phyloP scores from a whole-genome alignment of 495 filamentous ascomycete species.

The Chlorociboria aeruginascens region DNA sequence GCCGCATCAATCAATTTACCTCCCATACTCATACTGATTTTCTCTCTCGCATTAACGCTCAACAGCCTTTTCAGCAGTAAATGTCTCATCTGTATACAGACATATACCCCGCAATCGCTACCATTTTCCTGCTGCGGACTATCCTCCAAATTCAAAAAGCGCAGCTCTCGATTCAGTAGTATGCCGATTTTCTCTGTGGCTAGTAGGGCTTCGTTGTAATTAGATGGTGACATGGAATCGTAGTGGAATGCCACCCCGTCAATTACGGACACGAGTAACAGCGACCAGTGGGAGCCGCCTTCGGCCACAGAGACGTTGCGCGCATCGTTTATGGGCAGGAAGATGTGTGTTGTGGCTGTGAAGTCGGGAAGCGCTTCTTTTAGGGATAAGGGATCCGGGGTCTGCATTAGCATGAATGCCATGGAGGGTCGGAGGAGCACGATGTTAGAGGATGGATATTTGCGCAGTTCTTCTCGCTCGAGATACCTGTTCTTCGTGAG shows the following conservation, averaged over 20 bases:
- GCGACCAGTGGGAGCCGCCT: constrained; percentile 89
- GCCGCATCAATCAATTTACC: constrained; percentile 66
- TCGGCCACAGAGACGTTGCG: constrained; percentile 63
- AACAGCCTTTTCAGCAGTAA: constrained; percentile 76
- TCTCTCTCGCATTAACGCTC: constrained; percentile 57
- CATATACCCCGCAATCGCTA: constrained; percentile 91
- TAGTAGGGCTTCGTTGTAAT: constrained; percentile 56
- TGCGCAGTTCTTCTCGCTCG: constrained; percentile 71
- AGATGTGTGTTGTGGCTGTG: constrained; percentile 75
- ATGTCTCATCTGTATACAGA: constrained; percentile 87
- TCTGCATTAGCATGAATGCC: constrained; percentile 85
- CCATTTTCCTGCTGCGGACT: constrained; percentile 86
- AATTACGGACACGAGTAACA: constrained; percentile 78
- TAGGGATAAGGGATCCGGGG: constrained; percentile 63
- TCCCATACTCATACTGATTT: constrained; percentile 87
- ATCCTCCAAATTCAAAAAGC: constrained; percentile 69
- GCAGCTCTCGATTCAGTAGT: constrained; percentile 51
- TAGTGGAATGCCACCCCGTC: constrained; percentile 95
- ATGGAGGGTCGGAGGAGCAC: constrained; percentile 87
- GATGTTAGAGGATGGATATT: constrained; percentile 70
- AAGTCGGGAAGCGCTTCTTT: constrained; percentile 69
- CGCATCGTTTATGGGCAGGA: constrained; percentile 91
- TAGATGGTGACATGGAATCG: constrained; percentile 72
- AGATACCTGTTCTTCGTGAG: constrained; percentile 49
- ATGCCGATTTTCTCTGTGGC: constrained; percentile 48